Base-by-base conservation (phyloP, 805 yeast genomes). In the Lachancea waltii region DNA sequence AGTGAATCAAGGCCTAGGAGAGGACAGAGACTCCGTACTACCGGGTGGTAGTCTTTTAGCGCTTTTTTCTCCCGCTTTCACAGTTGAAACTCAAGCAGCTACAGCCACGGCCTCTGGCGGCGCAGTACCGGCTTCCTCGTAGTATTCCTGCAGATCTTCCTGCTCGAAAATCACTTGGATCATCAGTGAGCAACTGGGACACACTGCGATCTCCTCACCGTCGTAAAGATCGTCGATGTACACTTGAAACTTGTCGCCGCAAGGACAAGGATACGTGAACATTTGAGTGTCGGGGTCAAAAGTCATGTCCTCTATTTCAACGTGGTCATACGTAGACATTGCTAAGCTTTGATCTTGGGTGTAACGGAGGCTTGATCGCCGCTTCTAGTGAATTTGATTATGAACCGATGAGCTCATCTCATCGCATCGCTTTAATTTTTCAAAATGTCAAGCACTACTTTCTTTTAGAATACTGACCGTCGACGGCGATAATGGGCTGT, bases 261-360 rank as follows among this genome's bases (percentile, higher is more conserved):
- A 92, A 1, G 98, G 98, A 68, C 98, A 92, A 3, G 98, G 98
- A 53, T 89, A 90, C 35, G 86, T 82, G 63, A 89, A 85, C 18
- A 85, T 63, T 59, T 83, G 87, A 10, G 83, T 77, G n/a, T 67
- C 69, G 3, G 89, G 77, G 59, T 92, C 97, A 58, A 77, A 92
- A 2, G 87, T 79, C 79, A 92, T 89, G 60, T 92, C 98, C 62
- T 92, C 98, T 36, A 92, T 92, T 68, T 92, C 98, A 40, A 92
- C 80, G 58, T 92, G 94, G 62, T 92, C 98, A 63, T 92, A 92
- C 1, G 79, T 67, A 47, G 79, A 80, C 69, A 79, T 73, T 47
- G 55, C 17, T n/a, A 26, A 15, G 22, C 13, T 16, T 30, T 30
- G 10, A 30, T 7, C 20, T 11, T 22, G 8, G 25, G 25, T 22